phyloP scores from a whole-genome alignment of 2,329 filamentous ascomycete species.

The Botryotinia calthae region DNA sequence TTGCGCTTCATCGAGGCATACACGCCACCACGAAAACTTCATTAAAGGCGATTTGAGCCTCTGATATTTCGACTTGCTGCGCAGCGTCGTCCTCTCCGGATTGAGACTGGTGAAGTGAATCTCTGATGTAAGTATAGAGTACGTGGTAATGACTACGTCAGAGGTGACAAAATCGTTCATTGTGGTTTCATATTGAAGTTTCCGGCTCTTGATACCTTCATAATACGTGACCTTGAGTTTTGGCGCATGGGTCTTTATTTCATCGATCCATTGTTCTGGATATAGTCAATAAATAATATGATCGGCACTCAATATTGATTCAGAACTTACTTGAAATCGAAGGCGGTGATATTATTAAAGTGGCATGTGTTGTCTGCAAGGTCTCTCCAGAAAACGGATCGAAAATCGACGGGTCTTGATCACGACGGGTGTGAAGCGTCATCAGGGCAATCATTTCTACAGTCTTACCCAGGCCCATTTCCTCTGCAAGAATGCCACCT shows the following conservation, averaged over 20 bases:
- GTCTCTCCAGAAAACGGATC: conserved; percentile 45
- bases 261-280: conserved; percentile 59
- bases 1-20: conserved; percentile 77
- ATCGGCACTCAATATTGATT: not conserved
- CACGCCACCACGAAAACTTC: conserved; percentile 79
- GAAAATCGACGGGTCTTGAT: conserved; percentile 26
- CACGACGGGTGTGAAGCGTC: conserved; percentile 54
- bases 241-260: conserved; percentile 59
- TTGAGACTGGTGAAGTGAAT: conserved; percentile 71
- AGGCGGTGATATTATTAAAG: conserved; percentile 59
- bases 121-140: conserved; percentile 72
- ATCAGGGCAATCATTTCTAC: conserved; percentile 72
- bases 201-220: conserved; percentile 45
- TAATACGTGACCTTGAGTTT: conserved; percentile 56
- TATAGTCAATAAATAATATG: not conserved
- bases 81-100: conserved; percentile 62
- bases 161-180: conserved; percentile 48
- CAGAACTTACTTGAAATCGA: conserved; percentile 42
- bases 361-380: conserved; percentile 52
- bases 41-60: conserved; percentile 73
- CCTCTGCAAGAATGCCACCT: conserved; percentile 62
- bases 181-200: conserved; percentile 38
- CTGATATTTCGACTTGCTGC: conserved; percentile 62
- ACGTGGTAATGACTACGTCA: conserved; percentile 64
- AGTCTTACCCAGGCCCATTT: conserved; percentile 83